These are phyloP conservation scores for Nemania diffusa DNA, from an alignment of 2,329 filamentous ascomycete species.

Conservation along the genomic window DNA sequence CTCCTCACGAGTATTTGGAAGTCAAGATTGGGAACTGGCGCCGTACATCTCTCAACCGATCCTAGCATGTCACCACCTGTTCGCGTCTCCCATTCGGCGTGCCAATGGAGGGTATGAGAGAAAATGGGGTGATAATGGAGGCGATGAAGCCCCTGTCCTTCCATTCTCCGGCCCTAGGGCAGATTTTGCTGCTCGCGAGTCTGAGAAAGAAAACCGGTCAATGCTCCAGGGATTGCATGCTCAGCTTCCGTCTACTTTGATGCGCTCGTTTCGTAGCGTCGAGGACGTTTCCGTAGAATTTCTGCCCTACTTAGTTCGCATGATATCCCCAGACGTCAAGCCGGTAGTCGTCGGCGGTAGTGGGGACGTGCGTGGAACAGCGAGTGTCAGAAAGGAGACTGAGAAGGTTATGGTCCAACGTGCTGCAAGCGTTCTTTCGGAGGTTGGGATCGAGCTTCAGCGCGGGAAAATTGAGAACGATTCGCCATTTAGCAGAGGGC, in stretches of 20 bases:
- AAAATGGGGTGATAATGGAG: conserved; percentile 56
- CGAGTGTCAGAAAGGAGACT: conserved; percentile 86
- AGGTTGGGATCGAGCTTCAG: conserved; percentile 83
- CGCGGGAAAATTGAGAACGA: conserved; percentile 81
- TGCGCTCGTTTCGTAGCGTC: conserved; percentile 80
- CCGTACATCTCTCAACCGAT: conserved; percentile 88
- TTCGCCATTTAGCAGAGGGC: conserved; percentile 65
- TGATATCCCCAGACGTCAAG: conserved; percentile 90
- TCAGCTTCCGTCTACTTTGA: conserved; percentile 75
- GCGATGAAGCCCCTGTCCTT: conserved; percentile 64
- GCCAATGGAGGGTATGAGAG: conserved; percentile 56
- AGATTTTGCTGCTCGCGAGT: conserved; percentile 83
- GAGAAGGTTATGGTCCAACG: conserved; percentile 84
- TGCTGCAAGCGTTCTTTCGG: conserved; percentile 84
- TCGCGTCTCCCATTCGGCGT: conserved; percentile 75
- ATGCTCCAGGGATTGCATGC: conserved; percentile 78
- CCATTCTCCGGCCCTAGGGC: conserved; percentile 87
- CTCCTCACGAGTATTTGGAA: conserved; percentile 80
- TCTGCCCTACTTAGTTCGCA: conserved; percentile 82
- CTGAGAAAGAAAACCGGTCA: conserved; percentile 79
- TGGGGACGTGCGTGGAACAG: conserved; percentile 72
- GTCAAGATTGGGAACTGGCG: conserved; percentile 91
- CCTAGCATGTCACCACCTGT: conserved; percentile 90
- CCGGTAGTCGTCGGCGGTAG: conserved; percentile 84
- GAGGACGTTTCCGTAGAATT: conserved; percentile 84